These are phyloP conservation scores for Tillandsia fasciculata DNA, from an alignment of 176 grass and related monocot species.

Conservation along the genomic window DNA sequence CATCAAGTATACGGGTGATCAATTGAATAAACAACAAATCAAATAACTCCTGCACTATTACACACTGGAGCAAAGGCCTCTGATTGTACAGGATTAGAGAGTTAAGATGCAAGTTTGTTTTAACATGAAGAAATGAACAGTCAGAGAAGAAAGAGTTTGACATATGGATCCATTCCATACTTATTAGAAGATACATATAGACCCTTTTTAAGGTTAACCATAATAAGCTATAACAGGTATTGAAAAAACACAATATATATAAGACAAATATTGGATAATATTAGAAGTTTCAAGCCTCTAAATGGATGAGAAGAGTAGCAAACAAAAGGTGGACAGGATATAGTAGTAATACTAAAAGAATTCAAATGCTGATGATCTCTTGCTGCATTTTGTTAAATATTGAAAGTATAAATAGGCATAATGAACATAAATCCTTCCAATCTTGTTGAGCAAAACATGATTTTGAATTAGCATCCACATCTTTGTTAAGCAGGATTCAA, in stretches of 20 bases:
- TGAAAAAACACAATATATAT: neutral
- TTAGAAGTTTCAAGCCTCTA: neutral
- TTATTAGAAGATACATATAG: neutral
- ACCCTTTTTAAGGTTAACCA: neutral
- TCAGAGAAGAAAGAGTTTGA: neutral
- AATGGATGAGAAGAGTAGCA: neutral
- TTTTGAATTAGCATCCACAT: neutral
- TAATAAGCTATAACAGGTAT: neutral
- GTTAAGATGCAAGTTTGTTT: neutral
- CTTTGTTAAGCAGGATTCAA: constrained; percentile 2
- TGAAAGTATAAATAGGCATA: constrained; percentile 16
- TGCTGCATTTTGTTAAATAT: neutral
- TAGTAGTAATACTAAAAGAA: neutral
- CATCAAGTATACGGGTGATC: too few relatives aligned
- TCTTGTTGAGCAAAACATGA: neutral
- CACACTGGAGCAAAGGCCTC: neutral
- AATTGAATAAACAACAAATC: too few relatives aligned
- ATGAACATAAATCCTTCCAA: neutral
- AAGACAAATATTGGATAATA: neutral
- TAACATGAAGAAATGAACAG: neutral
- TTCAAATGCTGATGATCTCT: neutral
- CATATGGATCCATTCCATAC: neutral
- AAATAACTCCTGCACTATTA: neutral
- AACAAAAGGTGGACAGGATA: neutral
- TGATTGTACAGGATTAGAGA: neutral